Evolutionary conservation across 2,329 filamentous ascomycete genomes (phyloP), one percentile per base, ranked within the genome.

Genomic region (Penicillium polonicum): DNA sequence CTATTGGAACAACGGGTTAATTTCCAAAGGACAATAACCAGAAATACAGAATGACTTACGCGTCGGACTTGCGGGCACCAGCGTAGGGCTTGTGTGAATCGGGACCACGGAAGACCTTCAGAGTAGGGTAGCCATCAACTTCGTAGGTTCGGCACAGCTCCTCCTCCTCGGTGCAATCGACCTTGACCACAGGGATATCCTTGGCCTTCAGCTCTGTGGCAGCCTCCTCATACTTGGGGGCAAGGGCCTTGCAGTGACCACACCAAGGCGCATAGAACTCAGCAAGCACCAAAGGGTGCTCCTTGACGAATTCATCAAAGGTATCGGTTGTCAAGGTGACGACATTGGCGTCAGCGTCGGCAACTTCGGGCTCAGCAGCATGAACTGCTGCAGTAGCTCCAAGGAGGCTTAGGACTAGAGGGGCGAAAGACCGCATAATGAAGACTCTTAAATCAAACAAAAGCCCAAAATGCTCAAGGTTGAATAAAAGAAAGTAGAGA

Each of bases 231-330:
- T 81, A 81, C 63, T 82, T 79, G 27, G 79, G 79, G 35, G 78
- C 94, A 66, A 99, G 90, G 60, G 93, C 93, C 84, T 99, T 97
- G 89, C 93, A 97, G 85, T 97, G 93, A 66, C 92, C 93, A 69
- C 90, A 96, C 92, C 93, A 96, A 69, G 93, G 92, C 67, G 93
- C 93, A 77, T 91, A 97, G 86, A 97, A 99, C 82, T 99, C 92
- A 69, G 92, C 92, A 61, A 99, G 88, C 55, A 97, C 93, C 57
- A 99, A 84, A 69, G 91, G 87, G 76, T 97, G 89, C 69, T 86
- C 79, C 76, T 88, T 88, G 73, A 99, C 81, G 78, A 97, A 99
- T 60, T 88, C 85, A 67, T 89, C 84, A 77, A 99, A 99, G 65
- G 85, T 91, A 73, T 93, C 91, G 77, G 88, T 88, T 78, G 89